Base-by-base conservation (phyloP, 129 eudicot species). In the Erigeron canadensis region DNA sequence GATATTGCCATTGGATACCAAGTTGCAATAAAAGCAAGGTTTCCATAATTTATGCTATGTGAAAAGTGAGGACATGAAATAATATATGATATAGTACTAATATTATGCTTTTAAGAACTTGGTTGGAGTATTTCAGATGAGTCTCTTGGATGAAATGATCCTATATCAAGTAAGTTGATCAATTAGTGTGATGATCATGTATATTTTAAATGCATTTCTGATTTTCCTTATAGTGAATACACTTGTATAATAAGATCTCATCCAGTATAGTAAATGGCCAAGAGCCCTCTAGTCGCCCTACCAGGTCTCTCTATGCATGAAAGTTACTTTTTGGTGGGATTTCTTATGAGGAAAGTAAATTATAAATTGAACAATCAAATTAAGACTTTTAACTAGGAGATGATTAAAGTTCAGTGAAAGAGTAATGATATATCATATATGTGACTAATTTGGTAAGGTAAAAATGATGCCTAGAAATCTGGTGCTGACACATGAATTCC, bases 11-110 rank as follows among this genome's bases (percentile, higher is more conserved):
- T 70, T 51, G 81, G 81, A 77, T 77, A 19, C 77, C 77, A 70
- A n/a, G 42, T 70, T 70, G 21, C 12, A 13, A 4, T 22, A 48
- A 70, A 75, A 60, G 65, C 60, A 69, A 38, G 55, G 79, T 65
- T 63, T 40, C 7, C 7, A 71, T 56, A 57, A 56, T 74, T 40
- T 22, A 74, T 65, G 54, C 15, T 53, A 18, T 69, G 51, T 40
- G 44, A 77, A 77, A 69, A 69, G 81, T 77, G 64, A 69, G 53
- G 71, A 41, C 39, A 70, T 48, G 65, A 70, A 70, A 62, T 70
- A 50, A 51, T 62, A 69, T 61, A 70, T 70, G 63, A 38, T 13
- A 42, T 21, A 13, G 71, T 63, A 61, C 40, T 50, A 3, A 51
- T 38, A 41, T 48, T 48, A 77, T 58, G 70, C 64, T 69, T 76